A percentile compares a stretch with the other conserved stretches of the same genome.
Conservation (phyloP, 371 early-diverging fungal genomes). For the Rhizopus stolonifer region DNA sequence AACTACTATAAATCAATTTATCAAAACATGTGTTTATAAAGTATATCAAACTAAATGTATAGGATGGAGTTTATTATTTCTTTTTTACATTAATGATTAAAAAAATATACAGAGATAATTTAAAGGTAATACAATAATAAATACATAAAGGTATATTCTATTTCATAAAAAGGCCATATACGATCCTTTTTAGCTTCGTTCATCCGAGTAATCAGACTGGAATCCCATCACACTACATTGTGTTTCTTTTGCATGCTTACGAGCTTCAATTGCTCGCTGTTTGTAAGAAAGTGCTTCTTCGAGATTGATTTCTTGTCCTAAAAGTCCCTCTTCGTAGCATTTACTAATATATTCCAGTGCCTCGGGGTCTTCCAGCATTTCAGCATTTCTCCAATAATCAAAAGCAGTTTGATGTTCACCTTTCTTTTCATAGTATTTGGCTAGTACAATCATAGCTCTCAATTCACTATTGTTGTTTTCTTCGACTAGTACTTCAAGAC, state of each 20-base stretch:
- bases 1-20: no score
- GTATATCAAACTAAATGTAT: neutral
- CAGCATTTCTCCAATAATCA: slow-evolving; percentile 14
- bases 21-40: no score
- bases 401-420: slow-evolving; percentile 8
- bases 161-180: neutral
- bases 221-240: slow-evolving; percentile 25
- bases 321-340: slow-evolving; percentile 16
- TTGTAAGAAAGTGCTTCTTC: slow-evolving; percentile 6
- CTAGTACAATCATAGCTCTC: slow-evolving; percentile 20
- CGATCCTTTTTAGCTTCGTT: slow-evolving; percentile 6
- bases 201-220: slow-evolving; percentile 24
- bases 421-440: slow-evolving; percentile 13
- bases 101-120: slow-evolving; percentile 1
- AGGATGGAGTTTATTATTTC: neutral
- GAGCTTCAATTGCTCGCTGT: slow-evolving; percentile 16
- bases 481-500: slow-evolving; percentile 11
- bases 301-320: slow-evolving; percentile 11
- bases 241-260: slow-evolving; percentile 21
- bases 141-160: neutral
- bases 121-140: neutral
- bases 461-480: slow-evolving; percentile 16
- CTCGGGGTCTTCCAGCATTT: slow-evolving; percentile 15
- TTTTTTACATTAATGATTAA: neutral
- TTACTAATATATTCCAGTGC: slow-evolving; percentile 16